Evolutionary conservation across 306 rosid species (phyloP).

Genomic region (Canavalia gladiata): DNA sequence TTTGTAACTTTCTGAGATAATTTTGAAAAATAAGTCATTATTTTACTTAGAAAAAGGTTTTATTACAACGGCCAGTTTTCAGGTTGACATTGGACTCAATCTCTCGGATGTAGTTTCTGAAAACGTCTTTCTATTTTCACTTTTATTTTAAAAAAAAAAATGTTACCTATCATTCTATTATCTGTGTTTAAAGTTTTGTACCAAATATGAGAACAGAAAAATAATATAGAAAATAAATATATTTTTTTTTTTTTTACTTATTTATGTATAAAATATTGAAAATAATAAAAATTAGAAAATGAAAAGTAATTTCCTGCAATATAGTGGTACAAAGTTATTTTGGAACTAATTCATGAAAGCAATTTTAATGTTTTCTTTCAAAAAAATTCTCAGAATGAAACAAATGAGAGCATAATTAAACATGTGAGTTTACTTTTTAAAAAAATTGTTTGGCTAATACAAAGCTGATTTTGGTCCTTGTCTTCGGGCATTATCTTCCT

Average conservation of each 20-base stretch:
- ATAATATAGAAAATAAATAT: no score
- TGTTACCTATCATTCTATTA: no score
- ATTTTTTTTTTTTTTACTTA: no score
- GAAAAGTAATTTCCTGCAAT: not conserved
- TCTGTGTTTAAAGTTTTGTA: no score
- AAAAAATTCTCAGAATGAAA: not conserved
- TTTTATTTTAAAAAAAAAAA: no score
- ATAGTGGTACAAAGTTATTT: not conserved
- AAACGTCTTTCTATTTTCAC: no score
- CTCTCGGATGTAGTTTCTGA: not conserved
- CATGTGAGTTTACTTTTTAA: not conserved
- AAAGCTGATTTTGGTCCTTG: not conserved
- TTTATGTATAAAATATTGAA: no score
- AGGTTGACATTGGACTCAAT: conserved; percentile 1
- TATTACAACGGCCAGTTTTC: not conserved
- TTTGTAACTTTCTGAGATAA: no score
- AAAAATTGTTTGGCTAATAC: not conserved
- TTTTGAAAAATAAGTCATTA: no score
- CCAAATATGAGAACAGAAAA: no score
- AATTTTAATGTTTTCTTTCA: not conserved
- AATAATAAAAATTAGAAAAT: no score
- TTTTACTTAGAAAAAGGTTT: no score
- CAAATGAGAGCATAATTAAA: not conserved
- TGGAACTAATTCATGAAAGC: not conserved
- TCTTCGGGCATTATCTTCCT: not conserved